Base-by-base conservation (phyloP, 306 rosid genomes). In the Pachyrhizus erosus region DNA sequence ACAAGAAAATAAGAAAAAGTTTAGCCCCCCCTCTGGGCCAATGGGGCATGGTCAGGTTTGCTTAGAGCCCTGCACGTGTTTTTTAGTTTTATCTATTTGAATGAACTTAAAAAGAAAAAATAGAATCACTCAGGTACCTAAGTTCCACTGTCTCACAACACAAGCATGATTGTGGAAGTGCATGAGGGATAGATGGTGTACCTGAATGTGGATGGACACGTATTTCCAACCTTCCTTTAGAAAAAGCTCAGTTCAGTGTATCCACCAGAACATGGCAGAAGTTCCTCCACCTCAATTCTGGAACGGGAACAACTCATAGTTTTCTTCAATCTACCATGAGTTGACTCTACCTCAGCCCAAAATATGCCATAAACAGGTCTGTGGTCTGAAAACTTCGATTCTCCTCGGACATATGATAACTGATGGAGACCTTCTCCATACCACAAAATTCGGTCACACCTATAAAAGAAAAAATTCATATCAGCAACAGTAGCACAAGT, bases 361-460 rank as follows among this genome's bases (percentile, higher is more conserved):
- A 96, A 96, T 65, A 93, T 76, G 42, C 98, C 98, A 57, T 92
- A 96, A 52, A 96, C 99, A 1, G 98, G 99, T 84, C 98, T 89
- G 82, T 96, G 99, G 80, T 96, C 99, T 29, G 99, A 96, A 80
- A 96, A 96, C 31, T 92, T 88, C 5, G 99, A 96, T 75, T 94
- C 98, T 15, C 99, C 98, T 1, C 99, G 99, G 76, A 92, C 99
- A 51, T 96, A 96, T 14, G 98, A 92, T 81, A 75, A 27, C 86
- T 96, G 99, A 84, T 91, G 99, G 21, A 96, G 98, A 43, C 99
- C 99, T 89, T 96, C 98, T 37, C 98, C 99, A 27, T 89, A 86
- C 99, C 98, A 96, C 88, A 96, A 83, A 74, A 96, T 96, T 29
- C 99, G 92, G 88, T 96, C 99, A 60, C 98, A 96, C 99, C 99